A percentile compares a stretch with the other conserved stretches of the same genome.
Evolutionary conservation across 2,329 filamentous ascomycete species (phyloP).

Genomic region (Colletotrichum sp.): DNA sequence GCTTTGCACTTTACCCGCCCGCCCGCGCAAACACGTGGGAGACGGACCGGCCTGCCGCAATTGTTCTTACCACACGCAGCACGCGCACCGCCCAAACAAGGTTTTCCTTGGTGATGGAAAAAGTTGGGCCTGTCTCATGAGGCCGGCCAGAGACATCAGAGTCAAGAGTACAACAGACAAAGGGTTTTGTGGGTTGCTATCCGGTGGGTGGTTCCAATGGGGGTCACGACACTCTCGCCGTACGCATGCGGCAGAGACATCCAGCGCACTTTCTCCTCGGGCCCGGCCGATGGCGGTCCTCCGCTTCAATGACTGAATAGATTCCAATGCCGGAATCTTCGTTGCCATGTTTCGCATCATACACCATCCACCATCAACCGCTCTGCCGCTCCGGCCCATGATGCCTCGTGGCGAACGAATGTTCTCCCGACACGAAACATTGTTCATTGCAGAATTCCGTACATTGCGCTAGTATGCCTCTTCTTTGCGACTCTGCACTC

Average conservation of each 20-base stretch:
- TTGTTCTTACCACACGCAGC: neutral
- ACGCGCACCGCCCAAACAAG: neutral
- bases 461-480: neutral
- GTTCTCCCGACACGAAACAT: neutral
- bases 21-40: neutral
- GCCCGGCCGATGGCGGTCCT: neutral
- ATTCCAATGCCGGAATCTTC: neutral
- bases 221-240: neutral
- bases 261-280: neutral
- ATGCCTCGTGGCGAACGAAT: slow-evolving; percentile 7
- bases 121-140: neutral
- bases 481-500: neutral
- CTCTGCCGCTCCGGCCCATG: neutral
- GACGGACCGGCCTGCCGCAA: neutral
- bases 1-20: neutral
- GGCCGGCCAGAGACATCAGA: neutral
- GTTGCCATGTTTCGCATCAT: neutral
- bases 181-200: neutral
- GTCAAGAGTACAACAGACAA: neutral
- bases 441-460: slow-evolving; percentile 11
- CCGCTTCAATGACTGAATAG: neutral
- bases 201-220: neutral
- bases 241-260: slow-evolving; percentile 10
- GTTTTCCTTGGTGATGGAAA: neutral
- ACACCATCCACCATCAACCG: neutral